Percentiles rank a stretch among this genome's conserved stretches.
Evolutionary conservation across 148 eudicot genomes (phyloP).

Genomic region (Nyssa sinensis): DNA sequence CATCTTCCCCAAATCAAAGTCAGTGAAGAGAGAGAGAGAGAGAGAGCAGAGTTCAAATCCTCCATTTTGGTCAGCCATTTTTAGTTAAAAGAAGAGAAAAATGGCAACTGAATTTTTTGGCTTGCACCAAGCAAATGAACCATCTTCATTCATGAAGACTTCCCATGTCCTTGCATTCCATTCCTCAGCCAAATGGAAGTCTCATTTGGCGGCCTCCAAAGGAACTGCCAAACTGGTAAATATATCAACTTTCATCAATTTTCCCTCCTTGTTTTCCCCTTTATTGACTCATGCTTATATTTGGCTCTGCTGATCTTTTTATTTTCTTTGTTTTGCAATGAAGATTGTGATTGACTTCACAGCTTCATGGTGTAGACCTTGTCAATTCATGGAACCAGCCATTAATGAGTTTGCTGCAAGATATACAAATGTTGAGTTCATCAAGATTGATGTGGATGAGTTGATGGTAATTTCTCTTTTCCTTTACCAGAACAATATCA

Average conservation of each 20-base stretch:
- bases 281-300: background rate
- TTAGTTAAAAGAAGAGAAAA: background rate
- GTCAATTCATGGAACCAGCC: conserved; percentile 50
- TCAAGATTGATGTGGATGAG: conserved; percentile 75
- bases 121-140: background rate
- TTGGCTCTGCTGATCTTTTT: background rate
- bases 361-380: conserved; percentile 67
- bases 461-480: conserved; percentile 39
- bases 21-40: background rate
- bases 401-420: conserved; percentile 50
- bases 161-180: conserved; percentile 30
- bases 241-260: background rate
- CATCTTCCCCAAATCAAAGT: background rate
- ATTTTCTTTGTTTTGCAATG: background rate
- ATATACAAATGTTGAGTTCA: conserved; percentile 50
- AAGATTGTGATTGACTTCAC: conserved; percentile 60
- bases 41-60: background rate
- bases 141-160: background rate
- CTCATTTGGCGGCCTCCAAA: conserved; percentile 37
- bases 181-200: conserved; percentile 39
- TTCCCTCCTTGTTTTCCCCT: background rate
- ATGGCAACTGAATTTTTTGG: background rate
- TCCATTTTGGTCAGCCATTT: too few relatives aligned
- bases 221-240: conserved; percentile 47
- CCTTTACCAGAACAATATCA: background rate